phyloP scores from a whole-genome alignment of 495 filamentous ascomycete species.

The Aspergillus affinis region DNA sequence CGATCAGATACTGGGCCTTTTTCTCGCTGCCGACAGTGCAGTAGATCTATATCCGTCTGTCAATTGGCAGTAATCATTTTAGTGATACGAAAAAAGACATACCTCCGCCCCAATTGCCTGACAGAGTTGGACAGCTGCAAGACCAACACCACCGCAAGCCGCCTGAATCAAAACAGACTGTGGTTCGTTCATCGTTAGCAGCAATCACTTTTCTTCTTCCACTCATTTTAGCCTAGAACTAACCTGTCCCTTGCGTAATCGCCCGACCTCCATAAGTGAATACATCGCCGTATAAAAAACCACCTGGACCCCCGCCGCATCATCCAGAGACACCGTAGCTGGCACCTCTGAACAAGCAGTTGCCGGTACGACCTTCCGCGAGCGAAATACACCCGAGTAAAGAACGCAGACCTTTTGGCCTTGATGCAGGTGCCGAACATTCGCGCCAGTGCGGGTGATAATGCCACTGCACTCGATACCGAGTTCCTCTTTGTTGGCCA shows the following conservation, averaged over 20 bases:
- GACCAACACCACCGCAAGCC: slow-evolving; percentile 27
- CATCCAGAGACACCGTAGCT: slow-evolving; percentile 21
- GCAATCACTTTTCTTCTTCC: too few species aligned
- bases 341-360: slow-evolving; percentile 21
- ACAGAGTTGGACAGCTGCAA: slow-evolving; percentile 23
- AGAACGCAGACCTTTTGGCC: slow-evolving; percentile 37
- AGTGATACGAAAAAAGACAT: background rate
- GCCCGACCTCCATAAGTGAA: slow-evolving; percentile 30
- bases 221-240: background rate
- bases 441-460: slow-evolving; percentile 35
- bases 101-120: slow-evolving; percentile 17
- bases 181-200: background rate
- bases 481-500: slow-evolving; percentile 5
- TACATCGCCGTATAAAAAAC: slow-evolving; percentile 43
- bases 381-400: background rate
- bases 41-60: slow-evolving; percentile 27
- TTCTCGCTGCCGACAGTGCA: slow-evolving; percentile 45
- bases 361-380: background rate
- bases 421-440: slow-evolving; percentile 30
- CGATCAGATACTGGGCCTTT: slow-evolving; percentile 38
- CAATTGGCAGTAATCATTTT: background rate
- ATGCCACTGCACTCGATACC: slow-evolving; percentile 37
- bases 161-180: slow-evolving; percentile 27
- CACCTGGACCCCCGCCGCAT: slow-evolving; percentile 39
- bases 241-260: slow-evolving; percentile 19